These are phyloP conservation scores for Limnanthes douglasii DNA, from an alignment of 345 rosid genomes.

Conservation along the genomic window DNA sequence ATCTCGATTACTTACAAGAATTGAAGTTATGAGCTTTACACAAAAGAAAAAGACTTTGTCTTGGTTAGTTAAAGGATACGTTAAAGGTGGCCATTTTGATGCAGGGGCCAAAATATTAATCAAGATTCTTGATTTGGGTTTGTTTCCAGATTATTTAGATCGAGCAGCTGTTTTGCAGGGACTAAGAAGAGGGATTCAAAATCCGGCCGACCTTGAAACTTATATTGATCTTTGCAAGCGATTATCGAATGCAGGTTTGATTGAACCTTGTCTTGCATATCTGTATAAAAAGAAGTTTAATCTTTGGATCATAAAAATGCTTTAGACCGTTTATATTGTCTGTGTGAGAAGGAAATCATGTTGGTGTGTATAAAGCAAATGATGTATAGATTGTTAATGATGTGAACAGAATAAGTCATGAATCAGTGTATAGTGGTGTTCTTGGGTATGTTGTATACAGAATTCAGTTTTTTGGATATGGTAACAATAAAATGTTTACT, in stretches of 20 bases:
- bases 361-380: too few relatives aligned
- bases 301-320: slow-evolving; percentile 74
- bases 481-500: too few relatives aligned
- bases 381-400: too few relatives aligned
- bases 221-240: slow-evolving; percentile 61
- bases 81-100: slow-evolving; percentile 71
- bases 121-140: slow-evolving; percentile 62
- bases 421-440: too few relatives aligned
- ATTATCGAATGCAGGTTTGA: slow-evolving; percentile 42
- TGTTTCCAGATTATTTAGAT: slow-evolving; percentile 72
- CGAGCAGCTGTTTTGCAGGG: slow-evolving; percentile 87
- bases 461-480: too few relatives aligned
- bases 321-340: too few relatives aligned
- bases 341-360: too few relatives aligned
- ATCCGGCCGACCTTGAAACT: slow-evolving; percentile 31
- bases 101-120: slow-evolving; percentile 59
- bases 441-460: too few relatives aligned
- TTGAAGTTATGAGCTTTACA: slow-evolving; percentile 28
- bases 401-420: too few relatives aligned
- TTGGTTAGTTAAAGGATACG: slow-evolving; percentile 77
- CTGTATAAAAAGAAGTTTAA: slow-evolving; percentile 54
- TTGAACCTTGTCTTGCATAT: slow-evolving; percentile 73
- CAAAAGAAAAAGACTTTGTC: slow-evolving; percentile 54
- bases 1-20: slow-evolving; percentile 40
- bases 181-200: slow-evolving; percentile 55